These are phyloP conservation scores for Aristolochia californica DNA, from an alignment of 164 flowering plant genomes.

Conservation along the genomic window DNA sequence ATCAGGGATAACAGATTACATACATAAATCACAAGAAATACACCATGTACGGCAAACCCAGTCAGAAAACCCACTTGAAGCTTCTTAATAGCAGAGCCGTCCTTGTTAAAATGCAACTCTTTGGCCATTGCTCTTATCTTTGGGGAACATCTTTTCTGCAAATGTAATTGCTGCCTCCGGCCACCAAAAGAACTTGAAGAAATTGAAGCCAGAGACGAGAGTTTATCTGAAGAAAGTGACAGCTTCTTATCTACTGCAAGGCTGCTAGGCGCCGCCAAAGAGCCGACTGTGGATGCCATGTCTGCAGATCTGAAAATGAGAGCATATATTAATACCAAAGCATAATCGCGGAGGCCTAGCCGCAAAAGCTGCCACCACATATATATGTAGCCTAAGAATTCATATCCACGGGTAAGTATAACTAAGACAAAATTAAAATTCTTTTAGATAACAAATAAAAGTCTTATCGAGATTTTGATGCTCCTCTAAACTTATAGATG, in stretches of 20 bases:
- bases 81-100: constrained; percentile 81
- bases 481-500: too few relatives aligned
- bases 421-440: too few relatives aligned
- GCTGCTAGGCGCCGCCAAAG: constrained; percentile 39
- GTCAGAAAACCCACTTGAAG: constrained; percentile 49
- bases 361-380: too few relatives aligned
- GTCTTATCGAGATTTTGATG: too few relatives aligned
- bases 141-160: constrained; percentile 25
- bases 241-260: constrained; percentile 31
- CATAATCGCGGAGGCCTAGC: too few relatives aligned
- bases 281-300: constrained; percentile 71
- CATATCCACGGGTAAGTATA: too few relatives aligned
- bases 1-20: neutral
- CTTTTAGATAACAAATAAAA: too few relatives aligned
- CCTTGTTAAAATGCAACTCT: constrained; percentile 90
- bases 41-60: neutral
- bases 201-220: constrained; percentile 54
- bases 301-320: constrained; percentile 2
- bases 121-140: constrained; percentile 72
- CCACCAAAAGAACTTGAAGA: constrained; percentile 34
- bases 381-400: too few relatives aligned
- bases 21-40: neutral
- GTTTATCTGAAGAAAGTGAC: constrained; percentile 27
- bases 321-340: constrained; percentile 1
- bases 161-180: constrained; percentile 26